Percentiles rank a stretch among this genome's conserved stretches.
Conservation (phyloP, 352 stramenopile species). For the Phytophthora aleatoria region DNA sequence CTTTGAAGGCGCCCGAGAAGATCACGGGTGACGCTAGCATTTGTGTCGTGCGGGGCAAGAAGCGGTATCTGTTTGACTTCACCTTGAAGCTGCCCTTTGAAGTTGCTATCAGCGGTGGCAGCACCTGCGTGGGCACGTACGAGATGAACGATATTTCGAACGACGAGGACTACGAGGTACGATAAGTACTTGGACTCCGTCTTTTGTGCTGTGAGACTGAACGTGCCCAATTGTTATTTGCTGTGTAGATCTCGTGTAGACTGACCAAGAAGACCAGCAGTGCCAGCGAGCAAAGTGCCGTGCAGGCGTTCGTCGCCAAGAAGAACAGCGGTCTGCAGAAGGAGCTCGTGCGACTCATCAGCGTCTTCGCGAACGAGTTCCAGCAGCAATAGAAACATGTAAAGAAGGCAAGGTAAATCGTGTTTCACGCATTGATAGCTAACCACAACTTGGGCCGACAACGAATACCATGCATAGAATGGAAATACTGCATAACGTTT, state of each 20-base stretch:
- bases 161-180: constrained; percentile 87
- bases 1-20: constrained; percentile 69
- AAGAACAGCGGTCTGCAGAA: constrained; percentile 60
- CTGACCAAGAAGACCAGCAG: constrained; percentile 58
- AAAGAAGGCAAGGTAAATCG: constrained; percentile 15
- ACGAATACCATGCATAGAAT: constrained; percentile 22
- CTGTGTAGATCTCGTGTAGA: constrained; percentile 56
- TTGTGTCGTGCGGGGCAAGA: constrained; percentile 88
- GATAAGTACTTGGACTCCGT: background rate
- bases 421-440: constrained; percentile 3
- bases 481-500: constrained; percentile 14
- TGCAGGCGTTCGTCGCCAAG: constrained; percentile 59
- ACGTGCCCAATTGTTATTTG: background rate
- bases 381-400: constrained; percentile 60
- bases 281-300: constrained; percentile 42
- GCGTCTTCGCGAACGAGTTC: constrained; percentile 66
- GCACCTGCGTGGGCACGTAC: constrained; percentile 67
- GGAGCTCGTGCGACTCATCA: constrained; percentile 66
- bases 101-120: constrained; percentile 52
- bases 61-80: constrained; percentile 90
- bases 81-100: constrained; percentile 79
- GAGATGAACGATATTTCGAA: constrained; percentile 87
- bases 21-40: constrained; percentile 86
- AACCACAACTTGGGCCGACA: constrained; percentile 8
- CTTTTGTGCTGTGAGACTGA: background rate